Conservation (phyloP, 2,329 filamentous ascomycete genomes). For the Parastagonospora nodorum region DNA sequence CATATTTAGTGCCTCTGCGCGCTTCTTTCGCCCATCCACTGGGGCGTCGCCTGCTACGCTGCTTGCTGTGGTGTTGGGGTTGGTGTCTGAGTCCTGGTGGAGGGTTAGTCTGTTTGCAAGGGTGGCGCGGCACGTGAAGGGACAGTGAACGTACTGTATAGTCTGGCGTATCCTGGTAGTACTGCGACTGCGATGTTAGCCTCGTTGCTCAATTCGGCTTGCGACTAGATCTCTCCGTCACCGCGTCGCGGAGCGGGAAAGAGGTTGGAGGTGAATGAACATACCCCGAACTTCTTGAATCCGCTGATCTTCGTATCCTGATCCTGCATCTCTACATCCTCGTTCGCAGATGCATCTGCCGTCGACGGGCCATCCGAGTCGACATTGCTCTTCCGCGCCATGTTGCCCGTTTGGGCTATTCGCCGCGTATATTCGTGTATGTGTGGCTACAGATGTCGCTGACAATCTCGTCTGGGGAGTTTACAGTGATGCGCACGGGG, state of each 20-base stretch:
- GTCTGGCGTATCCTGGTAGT: slow-evolving; percentile 64
- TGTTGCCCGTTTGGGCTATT: slow-evolving; percentile 44
- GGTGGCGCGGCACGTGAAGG: neutral
- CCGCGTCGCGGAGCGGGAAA: slow-evolving; percentile 5
- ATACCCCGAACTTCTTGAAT: slow-evolving; percentile 44
- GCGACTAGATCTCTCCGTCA: neutral
- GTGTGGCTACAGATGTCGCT: slow-evolving; percentile 10
- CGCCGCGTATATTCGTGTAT: slow-evolving; percentile 28
- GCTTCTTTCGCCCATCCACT: slow-evolving; percentile 78
- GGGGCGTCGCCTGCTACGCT: slow-evolving; percentile 79
- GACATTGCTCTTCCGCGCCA: slow-evolving; percentile 46
- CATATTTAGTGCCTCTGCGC: slow-evolving; percentile 85
- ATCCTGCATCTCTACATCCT: slow-evolving; percentile 48
- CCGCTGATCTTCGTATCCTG: slow-evolving; percentile 37
- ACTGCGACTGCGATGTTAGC: slow-evolving; percentile 44
- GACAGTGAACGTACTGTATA: slow-evolving; percentile 56
- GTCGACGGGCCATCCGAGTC: slow-evolving; percentile 44
- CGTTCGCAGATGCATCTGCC: slow-evolving; percentile 44
- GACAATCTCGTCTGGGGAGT: slow-evolving; percentile 6
- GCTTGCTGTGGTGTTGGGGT: slow-evolving; percentile 74
- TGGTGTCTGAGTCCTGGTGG: slow-evolving; percentile 66
- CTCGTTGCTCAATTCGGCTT: slow-evolving; percentile 6
- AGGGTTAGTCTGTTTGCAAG: slow-evolving; percentile 22
- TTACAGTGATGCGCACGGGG: slow-evolving; percentile 18
- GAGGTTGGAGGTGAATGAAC: slow-evolving; percentile 3